Evolutionary conservation across 805 yeast genomes (phyloP).

Genomic region (Cyberlindnera veronae): DNA sequence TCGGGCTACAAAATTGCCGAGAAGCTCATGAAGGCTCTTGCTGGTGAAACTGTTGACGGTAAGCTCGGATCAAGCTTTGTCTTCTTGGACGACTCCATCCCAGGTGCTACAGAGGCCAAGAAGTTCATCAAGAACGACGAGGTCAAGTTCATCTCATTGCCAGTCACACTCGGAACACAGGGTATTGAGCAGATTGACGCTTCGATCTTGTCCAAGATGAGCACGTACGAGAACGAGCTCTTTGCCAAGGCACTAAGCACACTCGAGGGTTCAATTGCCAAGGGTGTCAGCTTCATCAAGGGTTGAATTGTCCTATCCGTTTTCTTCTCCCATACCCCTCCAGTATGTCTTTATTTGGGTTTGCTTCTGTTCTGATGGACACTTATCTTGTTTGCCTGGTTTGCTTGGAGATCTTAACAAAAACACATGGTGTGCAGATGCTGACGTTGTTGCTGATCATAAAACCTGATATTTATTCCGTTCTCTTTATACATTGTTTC

Average conservation of each 20-base stretch:
- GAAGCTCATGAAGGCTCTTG: constrained; percentile 53
- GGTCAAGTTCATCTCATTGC: constrained; percentile 23
- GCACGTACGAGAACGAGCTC: constrained; percentile 22
- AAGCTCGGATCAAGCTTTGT: constrained; percentile 37
- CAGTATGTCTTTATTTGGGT: too few relatives aligned
- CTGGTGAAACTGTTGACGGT: constrained; percentile 41
- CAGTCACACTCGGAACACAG: constrained; percentile 21
- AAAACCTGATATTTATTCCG: too few relatives aligned
- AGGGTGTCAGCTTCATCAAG: constrained; percentile 27
- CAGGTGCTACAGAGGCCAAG: constrained; percentile 23
- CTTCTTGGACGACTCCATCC: constrained; percentile 45
- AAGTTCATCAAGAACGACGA: constrained; percentile 10
- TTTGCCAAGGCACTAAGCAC: constrained; percentile 21
- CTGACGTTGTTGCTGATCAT: too few relatives aligned
- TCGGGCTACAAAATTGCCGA: constrained; percentile 78
- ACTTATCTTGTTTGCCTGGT: too few relatives aligned
- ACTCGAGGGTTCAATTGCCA: constrained; percentile 21
- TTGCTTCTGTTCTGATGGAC: too few relatives aligned
- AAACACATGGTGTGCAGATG: too few relatives aligned
- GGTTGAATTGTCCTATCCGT: too few relatives aligned
- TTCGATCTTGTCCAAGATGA: constrained; percentile 21
- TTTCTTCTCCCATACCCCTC: too few relatives aligned
- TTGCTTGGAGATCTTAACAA: too few relatives aligned
- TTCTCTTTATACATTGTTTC: too few relatives aligned
- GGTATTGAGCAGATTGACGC: constrained; percentile 25